Conservation (phyloP, 208 protist genomes). For the Wallacemonas sp. region DNA sequence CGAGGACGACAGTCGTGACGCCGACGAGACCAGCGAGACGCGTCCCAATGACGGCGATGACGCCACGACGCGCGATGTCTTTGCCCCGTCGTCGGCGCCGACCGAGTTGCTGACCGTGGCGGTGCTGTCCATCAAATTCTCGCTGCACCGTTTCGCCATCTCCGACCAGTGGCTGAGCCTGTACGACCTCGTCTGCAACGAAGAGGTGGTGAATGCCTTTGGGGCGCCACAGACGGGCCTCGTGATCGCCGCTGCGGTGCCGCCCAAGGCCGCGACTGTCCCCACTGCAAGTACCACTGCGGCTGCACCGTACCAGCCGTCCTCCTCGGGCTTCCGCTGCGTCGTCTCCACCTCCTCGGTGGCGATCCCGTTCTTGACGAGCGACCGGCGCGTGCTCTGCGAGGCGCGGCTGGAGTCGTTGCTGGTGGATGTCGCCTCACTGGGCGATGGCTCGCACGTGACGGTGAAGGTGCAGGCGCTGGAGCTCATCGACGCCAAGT, state of each 20-base stretch:
- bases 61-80: not conserved
- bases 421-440: conserved; percentile 55
- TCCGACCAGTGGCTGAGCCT: conserved; percentile 85
- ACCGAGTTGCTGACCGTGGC: conserved; percentile 41
- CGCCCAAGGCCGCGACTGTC: not conserved
- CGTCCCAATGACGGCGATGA: not conserved
- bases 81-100: conserved; percentile 1
- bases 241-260: not conserved
- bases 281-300: not conserved
- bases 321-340: conserved; percentile 48
- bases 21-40: not conserved
- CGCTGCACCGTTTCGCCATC: conserved; percentile 78
- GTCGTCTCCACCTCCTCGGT: conserved; percentile 69
- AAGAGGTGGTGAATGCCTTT: conserved; percentile 54
- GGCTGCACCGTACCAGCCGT: not conserved
- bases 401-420: conserved; percentile 68
- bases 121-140: conserved; percentile 75
- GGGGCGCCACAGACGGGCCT: conserved; percentile 27
- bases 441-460: conserved; percentile 38
- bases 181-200: conserved; percentile 81
- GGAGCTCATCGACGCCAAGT: conserved; percentile 55
- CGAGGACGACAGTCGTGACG: not conserved
- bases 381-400: conserved; percentile 49
- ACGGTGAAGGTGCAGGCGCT: conserved; percentile 70
- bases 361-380: conserved; percentile 73